phyloP scores from a whole-genome alignment of 164 flowering plant species.

The Nelumbo lutea region DNA sequence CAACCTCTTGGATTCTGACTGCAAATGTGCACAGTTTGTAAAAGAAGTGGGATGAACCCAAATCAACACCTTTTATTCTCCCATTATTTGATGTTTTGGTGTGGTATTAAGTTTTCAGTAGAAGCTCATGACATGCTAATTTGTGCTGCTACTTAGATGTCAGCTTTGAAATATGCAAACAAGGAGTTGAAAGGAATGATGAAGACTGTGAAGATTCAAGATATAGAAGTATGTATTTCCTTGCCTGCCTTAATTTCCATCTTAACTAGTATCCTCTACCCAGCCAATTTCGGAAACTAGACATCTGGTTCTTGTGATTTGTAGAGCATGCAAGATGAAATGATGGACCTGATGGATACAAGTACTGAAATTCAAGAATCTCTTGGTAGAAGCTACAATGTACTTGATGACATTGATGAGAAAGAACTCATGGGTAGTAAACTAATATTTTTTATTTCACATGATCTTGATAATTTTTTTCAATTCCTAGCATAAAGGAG shows the following conservation, averaged over 20 bases:
- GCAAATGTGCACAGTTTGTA: no score
- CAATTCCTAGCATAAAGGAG: neutral
- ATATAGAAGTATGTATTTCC: conserved; percentile 64
- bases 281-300: neutral
- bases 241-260: neutral
- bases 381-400: conserved; percentile 88
- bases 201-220: conserved; percentile 81
- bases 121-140: neutral
- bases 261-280: neutral
- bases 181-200: conserved; percentile 86
- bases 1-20: neutral
- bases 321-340: conserved; percentile 96
- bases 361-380: conserved; percentile 93
- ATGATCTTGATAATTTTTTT: neutral
- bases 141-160: conserved; percentile 50
- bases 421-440: conserved; percentile 96
- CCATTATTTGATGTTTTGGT: neutral
- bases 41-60: neutral
- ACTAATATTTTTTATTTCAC: conserved; percentile 11
- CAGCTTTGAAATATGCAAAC: conserved; percentile 77
- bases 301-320: conserved; percentile 6
- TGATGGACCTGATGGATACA: conserved; percentile 97
- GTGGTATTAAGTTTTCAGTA: neutral
- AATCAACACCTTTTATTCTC: neutral
- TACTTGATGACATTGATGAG: conserved; percentile 96